Evolutionary conservation across 2,329 filamentous ascomycete genomes (phyloP), one percentile per base, ranked within the genome.

Genomic region (Bipolaris bicolor): DNA sequence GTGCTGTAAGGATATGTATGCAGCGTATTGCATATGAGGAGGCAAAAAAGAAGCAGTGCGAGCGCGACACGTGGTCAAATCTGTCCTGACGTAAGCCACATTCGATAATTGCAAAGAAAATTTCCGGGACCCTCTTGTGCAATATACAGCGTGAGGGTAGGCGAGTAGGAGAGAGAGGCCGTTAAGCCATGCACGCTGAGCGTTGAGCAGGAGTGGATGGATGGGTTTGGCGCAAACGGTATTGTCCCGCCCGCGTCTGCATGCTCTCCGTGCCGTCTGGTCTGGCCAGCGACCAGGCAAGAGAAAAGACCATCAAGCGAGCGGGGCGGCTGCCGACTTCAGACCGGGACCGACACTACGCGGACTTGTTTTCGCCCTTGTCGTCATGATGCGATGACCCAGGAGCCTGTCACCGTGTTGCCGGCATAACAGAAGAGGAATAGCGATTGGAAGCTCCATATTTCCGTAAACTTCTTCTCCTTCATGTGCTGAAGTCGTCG

Each of bases 361-460:
- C 16, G 7, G 7, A 36, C 7, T 45, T 26, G 29, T 56, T 57
- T 54, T 55, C 36, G 37, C 57, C 36, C 49, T 52, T 69, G 58
- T 71, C 72, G 72, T 74, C 70, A 74, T 75, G 68, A 72, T 73
- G 58, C 63, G 63, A 69, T 49, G 60, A 62, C 68, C 72, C 71
- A 66, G 64, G 61, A 58, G 62, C 67, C 62, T 64, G 65, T 67
- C 24, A 66, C 61, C 61, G 62, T 61, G 60, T 57, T 56, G 54
- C 63, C 56, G 60, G 49, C 52, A 61, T 29, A 10, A 29, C 61
- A n/a, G 56, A 62, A 57, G 31, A 55, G 62, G 63, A 13, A 62
- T 57, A 54, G 66, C 20, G 39, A 41, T 16, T 34, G 22, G 11
- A 47, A 47, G 54, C 60, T 49, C 51, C 54, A 56, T 48, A 31